These are phyloP conservation scores for Carnegiea gigantea DNA, from an alignment of 179 eudicot species.

Conservation along the genomic window DNA sequence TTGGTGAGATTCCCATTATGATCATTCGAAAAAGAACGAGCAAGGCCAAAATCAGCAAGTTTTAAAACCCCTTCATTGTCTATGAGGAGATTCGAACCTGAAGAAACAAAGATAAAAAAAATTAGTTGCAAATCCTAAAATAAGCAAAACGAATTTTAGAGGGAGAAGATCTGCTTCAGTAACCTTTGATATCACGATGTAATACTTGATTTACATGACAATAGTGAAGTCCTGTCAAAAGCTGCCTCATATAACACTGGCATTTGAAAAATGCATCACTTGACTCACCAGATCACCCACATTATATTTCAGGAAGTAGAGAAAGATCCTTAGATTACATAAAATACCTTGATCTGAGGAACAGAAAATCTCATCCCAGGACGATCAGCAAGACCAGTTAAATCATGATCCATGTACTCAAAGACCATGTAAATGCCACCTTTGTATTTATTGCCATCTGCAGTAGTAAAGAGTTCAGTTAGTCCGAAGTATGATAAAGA, in stretches of 20 bases:
- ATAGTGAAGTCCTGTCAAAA: conserved; percentile 93
- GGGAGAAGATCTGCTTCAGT: not conserved
- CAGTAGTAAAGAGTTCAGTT: conserved; percentile 7
- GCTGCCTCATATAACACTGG: conserved; percentile 96
- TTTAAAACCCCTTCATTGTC: conserved; percentile 92
- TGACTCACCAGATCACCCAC: not conserved
- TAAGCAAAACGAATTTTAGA: not conserved
- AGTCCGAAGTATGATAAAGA: not conserved
- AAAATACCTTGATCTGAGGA: conserved; percentile 85
- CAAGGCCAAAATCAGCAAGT: conserved; percentile 98
- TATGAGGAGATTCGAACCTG: conserved; percentile 93
- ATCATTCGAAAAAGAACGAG: conserved; percentile 84
- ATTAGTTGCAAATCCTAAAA: not conserved
- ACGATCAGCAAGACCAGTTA: conserved; percentile 95
- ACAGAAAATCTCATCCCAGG: conserved; percentile 90
- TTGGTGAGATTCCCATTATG: conserved; percentile 90
- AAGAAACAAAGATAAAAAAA: conserved; percentile 6
- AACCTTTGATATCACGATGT: conserved; percentile 97
- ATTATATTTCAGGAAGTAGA: not conserved
- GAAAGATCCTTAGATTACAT: not conserved
- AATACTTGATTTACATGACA: conserved; percentile 97
- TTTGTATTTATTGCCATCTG: conserved; percentile 76
- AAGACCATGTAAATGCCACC: conserved; percentile 97
- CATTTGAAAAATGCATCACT: conserved; percentile 13
- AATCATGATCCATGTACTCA: conserved; percentile 99